A percentile compares a stretch with the other conserved stretches of the same genome.
Conservation (phyloP, 176 grass and related monocot species). For the Avena insularis region DNA sequence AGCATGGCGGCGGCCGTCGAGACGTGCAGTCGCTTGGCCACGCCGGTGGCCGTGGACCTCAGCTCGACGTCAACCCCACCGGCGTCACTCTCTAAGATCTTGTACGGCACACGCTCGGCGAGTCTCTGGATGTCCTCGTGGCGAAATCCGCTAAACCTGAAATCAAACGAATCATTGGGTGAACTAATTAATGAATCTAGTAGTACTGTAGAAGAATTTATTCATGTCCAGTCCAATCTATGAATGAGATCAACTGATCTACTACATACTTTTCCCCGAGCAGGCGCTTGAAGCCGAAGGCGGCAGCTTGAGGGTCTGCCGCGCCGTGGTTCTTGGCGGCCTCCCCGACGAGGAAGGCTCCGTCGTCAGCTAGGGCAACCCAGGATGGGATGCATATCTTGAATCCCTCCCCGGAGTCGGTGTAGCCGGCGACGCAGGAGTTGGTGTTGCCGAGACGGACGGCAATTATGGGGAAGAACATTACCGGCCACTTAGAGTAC, state of each 20-base stretch:
- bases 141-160: background rate
- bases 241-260: background rate
- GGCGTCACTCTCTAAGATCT: background rate
- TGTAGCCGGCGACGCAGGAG: slow-evolving; percentile 1
- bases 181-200: background rate
- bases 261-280: background rate
- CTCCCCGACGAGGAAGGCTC: background rate
- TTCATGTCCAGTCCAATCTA: background rate
- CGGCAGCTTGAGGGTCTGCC: background rate
- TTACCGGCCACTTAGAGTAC: background rate
- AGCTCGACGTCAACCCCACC: background rate
- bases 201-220: background rate
- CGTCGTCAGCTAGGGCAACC: background rate
- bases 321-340: background rate
- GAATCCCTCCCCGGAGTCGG: background rate
- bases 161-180: background rate
- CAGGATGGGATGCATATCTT: slow-evolving; percentile 4
- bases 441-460: slow-evolving; percentile 18
- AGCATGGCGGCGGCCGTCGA: background rate
- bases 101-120: slow-evolving; percentile 5
- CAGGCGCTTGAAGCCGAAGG: background rate
- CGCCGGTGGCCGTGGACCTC: background rate
- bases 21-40: background rate
- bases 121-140: background rate
- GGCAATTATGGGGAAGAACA: background rate